Percentiles rank a stretch among this genome's conserved stretches.
Conservation (phyloP, 2,329 filamentous ascomycete species). For the Parastagonospora avenae region DNA sequence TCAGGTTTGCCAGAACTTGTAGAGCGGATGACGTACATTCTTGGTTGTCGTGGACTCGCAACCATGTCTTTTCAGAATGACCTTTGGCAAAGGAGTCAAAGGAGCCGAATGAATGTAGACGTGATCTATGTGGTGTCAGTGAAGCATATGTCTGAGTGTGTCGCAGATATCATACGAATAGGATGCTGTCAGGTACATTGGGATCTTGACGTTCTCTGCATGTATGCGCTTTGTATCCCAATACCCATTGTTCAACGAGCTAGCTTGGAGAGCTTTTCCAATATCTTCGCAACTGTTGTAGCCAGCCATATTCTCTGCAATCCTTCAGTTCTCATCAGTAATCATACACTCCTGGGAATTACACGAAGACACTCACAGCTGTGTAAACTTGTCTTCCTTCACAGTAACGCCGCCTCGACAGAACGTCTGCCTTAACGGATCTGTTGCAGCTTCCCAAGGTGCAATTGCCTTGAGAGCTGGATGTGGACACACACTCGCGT, state of each 20-base stretch:
- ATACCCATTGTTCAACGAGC: slow-evolving; percentile 2
- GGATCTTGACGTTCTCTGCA: slow-evolving; percentile 10
- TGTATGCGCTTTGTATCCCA: slow-evolving; percentile 18
- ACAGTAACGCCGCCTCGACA: slow-evolving; percentile 12
- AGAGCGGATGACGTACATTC: slow-evolving; percentile 10
- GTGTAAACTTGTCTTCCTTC: neutral
- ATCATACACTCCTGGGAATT: no score
- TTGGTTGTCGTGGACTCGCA: slow-evolving; percentile 8
- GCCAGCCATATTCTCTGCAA: slow-evolving; percentile 1
- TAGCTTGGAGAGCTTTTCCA: slow-evolving; percentile 4
- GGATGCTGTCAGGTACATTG: slow-evolving; percentile 9
- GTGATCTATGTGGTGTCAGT: slow-evolving; percentile 4
- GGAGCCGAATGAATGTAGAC: neutral
- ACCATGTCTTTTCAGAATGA: slow-evolving; percentile 1
- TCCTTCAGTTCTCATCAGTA: no score
- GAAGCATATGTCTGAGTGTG: no score
- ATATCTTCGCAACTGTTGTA: neutral
- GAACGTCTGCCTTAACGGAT: slow-evolving; percentile 4
- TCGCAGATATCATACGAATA: no score
- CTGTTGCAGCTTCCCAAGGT: slow-evolving; percentile 51
- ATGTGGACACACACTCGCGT: slow-evolving; percentile 40
- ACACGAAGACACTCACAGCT: no score
- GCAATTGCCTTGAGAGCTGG: slow-evolving; percentile 46
- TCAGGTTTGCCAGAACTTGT: no score
- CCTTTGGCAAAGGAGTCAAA: neutral